Percentiles rank a stretch among this genome's conserved stretches.
These are phyloP conservation scores for Phialophora verrucosa DNA, from an alignment of 2,329 filamentous ascomycete species.

Conservation along the genomic window DNA sequence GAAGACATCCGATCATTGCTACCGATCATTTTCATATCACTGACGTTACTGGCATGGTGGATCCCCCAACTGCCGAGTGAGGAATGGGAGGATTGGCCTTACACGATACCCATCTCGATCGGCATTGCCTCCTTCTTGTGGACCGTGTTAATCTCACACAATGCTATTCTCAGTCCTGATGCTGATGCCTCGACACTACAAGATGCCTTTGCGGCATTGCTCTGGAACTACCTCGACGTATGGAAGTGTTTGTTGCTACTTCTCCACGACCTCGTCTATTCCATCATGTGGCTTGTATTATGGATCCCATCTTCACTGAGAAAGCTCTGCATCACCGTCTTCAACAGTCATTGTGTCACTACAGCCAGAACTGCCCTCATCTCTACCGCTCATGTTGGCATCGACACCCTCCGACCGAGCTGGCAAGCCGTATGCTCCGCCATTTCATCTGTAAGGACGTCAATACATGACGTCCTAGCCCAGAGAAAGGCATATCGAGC, in stretches of 20 bases:
- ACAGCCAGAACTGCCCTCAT: background rate
- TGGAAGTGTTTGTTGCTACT: background rate
- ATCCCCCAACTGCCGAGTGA: background rate
- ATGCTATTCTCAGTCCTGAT: background rate
- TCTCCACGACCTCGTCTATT: background rate
- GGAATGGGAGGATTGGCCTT: background rate
- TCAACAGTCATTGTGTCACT: background rate
- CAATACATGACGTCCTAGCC: background rate
- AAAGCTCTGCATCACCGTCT: background rate
- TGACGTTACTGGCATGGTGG: background rate
- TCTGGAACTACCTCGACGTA: background rate
- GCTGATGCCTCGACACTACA: background rate
- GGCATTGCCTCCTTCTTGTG: background rate
- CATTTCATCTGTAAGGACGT: background rate
- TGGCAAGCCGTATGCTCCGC: background rate
- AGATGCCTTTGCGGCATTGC: background rate
- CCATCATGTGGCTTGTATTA: background rate
- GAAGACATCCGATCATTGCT: background rate
- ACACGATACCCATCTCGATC: background rate
- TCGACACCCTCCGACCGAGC: background rate
- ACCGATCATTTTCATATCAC: background rate
- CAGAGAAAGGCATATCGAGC: background rate
- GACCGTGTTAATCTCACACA: background rate
- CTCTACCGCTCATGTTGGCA: background rate
- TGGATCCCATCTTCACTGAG: background rate